These are phyloP conservation scores for Colletotrichum godetiae DNA, from an alignment of 2,329 filamentous ascomycete genomes.

Conservation along the genomic window DNA sequence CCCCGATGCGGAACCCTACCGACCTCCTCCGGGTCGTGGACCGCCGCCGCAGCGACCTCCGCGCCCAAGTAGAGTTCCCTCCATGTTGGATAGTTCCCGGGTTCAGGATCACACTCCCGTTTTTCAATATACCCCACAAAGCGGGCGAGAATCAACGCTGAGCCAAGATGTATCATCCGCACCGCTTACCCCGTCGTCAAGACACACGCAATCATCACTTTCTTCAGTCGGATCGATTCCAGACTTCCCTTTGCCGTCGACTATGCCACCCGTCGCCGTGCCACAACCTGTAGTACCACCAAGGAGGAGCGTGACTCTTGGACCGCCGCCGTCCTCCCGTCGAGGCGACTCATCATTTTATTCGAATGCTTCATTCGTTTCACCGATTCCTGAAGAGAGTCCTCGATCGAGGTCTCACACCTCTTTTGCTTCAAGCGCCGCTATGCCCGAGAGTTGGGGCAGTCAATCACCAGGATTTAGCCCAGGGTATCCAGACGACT, in stretches of 20 bases:
- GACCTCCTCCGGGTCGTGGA: constrained; percentile 61
- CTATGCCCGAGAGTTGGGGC: constrained; percentile 76
- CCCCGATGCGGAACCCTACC: constrained; percentile 55
- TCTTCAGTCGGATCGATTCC: constrained; percentile 69
- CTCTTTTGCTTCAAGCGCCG: constrained; percentile 78
- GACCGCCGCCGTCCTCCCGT: constrained; percentile 70
- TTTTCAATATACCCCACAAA: constrained; percentile 59
- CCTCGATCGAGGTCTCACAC: constrained; percentile 66
- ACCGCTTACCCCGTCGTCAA: constrained; percentile 59
- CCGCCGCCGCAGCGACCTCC: constrained; percentile 68
- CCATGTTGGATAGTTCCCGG: constrained; percentile 66
- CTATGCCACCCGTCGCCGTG: constrained; percentile 37
- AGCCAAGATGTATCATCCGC: constrained; percentile 52
- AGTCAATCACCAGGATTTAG: constrained; percentile 58
- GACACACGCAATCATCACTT: constrained; percentile 64
- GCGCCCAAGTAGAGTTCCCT: constrained; percentile 69
- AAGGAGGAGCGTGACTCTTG: constrained; percentile 64
- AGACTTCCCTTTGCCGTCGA: constrained; percentile 64
- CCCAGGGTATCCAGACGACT: constrained; percentile 58
- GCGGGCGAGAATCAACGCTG: constrained; percentile 47
- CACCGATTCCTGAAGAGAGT: constrained; percentile 81
- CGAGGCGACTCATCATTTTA: constrained; percentile 73
- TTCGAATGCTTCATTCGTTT: constrained; percentile 74
- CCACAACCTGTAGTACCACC: constrained; percentile 43
- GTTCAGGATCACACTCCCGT: constrained; percentile 67